These are phyloP conservation scores for Penicillium sp. DNA, from an alignment of 2,329 filamentous ascomycete genomes.

Conservation along the genomic window DNA sequence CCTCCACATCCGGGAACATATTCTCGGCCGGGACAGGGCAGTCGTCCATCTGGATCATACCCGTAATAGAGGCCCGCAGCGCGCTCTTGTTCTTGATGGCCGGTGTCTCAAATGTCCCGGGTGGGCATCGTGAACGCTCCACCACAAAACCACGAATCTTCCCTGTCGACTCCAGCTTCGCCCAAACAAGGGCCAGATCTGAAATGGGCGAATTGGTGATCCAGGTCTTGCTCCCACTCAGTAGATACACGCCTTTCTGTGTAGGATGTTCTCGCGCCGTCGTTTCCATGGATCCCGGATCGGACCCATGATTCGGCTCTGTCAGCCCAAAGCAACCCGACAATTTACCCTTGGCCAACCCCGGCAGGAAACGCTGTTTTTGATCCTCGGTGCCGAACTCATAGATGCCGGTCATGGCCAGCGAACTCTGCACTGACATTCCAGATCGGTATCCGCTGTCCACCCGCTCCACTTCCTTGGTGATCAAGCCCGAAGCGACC, in stretches of 20 bases:
- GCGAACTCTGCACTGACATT: constrained; percentile 87
- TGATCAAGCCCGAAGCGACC: constrained; percentile 84
- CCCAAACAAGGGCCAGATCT: constrained; percentile 83
- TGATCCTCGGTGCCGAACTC: constrained; percentile 82
- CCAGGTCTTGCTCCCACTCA: constrained; percentile 87
- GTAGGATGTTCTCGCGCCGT: constrained; percentile 75
- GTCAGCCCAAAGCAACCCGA: constrained; percentile 85
- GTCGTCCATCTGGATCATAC: constrained; percentile 94
- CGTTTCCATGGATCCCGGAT: constrained; percentile 87
- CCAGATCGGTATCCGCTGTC: constrained; percentile 88
- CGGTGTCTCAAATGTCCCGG: constrained; percentile 85
- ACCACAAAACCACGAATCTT: constrained; percentile 93
- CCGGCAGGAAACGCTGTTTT: constrained; percentile 75
- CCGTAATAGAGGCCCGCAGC: constrained; percentile 84
- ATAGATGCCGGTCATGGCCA: constrained; percentile 89
- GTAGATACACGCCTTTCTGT: constrained; percentile 71
- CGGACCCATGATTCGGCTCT: constrained; percentile 87
- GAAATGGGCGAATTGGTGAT: constrained; percentile 92
- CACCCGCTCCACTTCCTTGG: constrained; percentile 80
- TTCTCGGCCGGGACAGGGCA: constrained; percentile 83
- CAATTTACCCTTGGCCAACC: constrained; percentile 74
- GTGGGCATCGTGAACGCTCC: constrained; percentile 75
- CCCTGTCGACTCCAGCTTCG: constrained; percentile 81
- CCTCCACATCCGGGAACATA: constrained; percentile 89
- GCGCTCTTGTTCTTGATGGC: constrained; percentile 93